Evolutionary conservation across 768 basidiomycete genomes (phyloP).

Genomic region (Leccinellum rugosiceps): DNA sequence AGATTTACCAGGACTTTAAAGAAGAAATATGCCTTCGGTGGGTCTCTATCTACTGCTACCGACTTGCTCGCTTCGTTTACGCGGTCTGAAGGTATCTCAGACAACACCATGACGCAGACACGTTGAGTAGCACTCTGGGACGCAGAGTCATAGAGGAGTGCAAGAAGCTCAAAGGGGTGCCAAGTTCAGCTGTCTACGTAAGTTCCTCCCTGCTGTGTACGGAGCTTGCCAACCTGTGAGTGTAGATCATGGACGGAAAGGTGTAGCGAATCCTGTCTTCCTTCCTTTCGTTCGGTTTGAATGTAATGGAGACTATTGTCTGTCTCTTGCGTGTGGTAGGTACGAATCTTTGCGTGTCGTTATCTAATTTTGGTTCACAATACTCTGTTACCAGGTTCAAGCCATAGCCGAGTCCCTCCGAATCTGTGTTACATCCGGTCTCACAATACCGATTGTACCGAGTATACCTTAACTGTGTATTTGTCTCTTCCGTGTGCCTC

Average conservation of each 20-base stretch:
- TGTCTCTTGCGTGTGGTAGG: background rate
- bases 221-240: background rate
- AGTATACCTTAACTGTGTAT: background rate
- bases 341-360: background rate
- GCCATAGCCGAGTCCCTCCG: background rate
- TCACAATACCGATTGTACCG: background rate
- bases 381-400: background rate
- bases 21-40: slow-evolving; percentile 73
- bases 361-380: background rate
- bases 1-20: slow-evolving; percentile 73
- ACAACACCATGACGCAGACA: slow-evolving; percentile 48
- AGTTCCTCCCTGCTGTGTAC: background rate
- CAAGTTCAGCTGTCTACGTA: slow-evolving; percentile 33
- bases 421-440: background rate
- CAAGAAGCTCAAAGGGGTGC: slow-evolving; percentile 53
- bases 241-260: slow-evolving; percentile 23
- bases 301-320: background rate
- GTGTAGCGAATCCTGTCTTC: slow-evolving; percentile 4
- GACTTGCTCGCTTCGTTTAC: background rate
- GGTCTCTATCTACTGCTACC: background rate
- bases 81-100: slow-evolving; percentile 54
- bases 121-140: slow-evolving; percentile 48
- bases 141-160: slow-evolving; percentile 61
- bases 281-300: background rate
- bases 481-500: background rate